Evolutionary conservation across 805 yeast genomes (phyloP), one percentile per base, ranked within the genome.

Genomic region (Pichia kluyveri): DNA sequence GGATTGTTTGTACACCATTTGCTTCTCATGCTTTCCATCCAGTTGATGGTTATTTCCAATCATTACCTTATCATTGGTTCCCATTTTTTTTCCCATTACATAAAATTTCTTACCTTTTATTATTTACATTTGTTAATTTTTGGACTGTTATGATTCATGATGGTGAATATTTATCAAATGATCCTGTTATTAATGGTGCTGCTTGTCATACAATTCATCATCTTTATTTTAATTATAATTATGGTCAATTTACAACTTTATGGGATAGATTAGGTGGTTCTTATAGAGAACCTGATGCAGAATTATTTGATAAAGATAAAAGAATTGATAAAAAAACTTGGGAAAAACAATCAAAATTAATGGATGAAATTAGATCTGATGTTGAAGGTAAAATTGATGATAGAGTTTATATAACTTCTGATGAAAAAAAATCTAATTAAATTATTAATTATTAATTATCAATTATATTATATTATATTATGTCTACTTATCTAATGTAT

Each of bases 61-160:
- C 95, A 37, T 63, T 93, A 54, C 96, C 99, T 14, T 93, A 93
- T 71, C 99, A 93, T 66, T 57, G 89, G 51, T 93, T 77, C 70
- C 98, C 98, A 51, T 79, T 93, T 66, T 50, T 93, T 31, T 86
- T 93, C 80, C 98, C 98, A 41, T 75, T 93, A 57, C 90, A 93
- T 70, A 93, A 90, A 69, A 70, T 86, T 27, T 79, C 86, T 23
- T 93, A 91, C 66, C 74, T 93, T 61, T 57, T 79, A 17, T 71
- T 93, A 54, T 93, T 93, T 72, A 81, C 91, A 0, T 83, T 89
- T 68, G 96, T 93, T 55, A 91, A 93, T 69, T 83, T 91, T 66
- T 93, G 99, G 99, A 87, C 99, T 14, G 96, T 93, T 40, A 85
- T 91, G 93, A 93, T 93, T 62, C 99, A 93, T 68, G 99, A 93